phyloP scores from a whole-genome alignment of 169 alveolate genomes.

The Toxoplasma gondii region DNA sequence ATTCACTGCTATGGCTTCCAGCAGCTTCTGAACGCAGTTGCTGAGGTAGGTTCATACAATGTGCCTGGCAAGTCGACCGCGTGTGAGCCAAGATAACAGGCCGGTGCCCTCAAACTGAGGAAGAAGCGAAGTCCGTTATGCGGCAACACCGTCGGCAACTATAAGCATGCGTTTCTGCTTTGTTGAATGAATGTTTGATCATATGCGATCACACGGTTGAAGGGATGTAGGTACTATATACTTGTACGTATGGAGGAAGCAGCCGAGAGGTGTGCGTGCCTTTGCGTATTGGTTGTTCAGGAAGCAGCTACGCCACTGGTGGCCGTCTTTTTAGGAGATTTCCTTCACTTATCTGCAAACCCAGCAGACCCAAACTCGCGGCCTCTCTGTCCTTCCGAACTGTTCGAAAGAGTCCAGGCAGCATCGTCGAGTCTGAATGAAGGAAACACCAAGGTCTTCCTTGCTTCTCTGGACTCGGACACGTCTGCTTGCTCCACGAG shows the following conservation, averaged over 20 bases:
- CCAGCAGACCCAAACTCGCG: slow-evolving; percentile 35
- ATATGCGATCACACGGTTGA: too few relatives aligned
- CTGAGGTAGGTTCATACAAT: background rate
- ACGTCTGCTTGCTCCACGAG: background rate
- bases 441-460: background rate
- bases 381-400: slow-evolving; percentile 24
- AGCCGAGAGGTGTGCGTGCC: background rate
- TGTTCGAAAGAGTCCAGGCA: background rate
- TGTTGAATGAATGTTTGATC: too few relatives aligned
- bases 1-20: slow-evolving; percentile 60
- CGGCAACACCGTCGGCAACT: too few relatives aligned
- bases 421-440: background rate
- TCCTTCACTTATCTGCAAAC: slow-evolving; percentile 21
- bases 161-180: too few relatives aligned
- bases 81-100: too few relatives aligned
- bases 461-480: slow-evolving; percentile 13
- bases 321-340: slow-evolving; percentile 49
- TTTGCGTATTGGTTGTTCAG: background rate
- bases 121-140: too few relatives aligned
- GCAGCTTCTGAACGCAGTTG: slow-evolving; percentile 20
- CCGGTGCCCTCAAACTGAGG: too few relatives aligned
- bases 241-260: background rate
- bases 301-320: background rate
- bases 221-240: too few relatives aligned
- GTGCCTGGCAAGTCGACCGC: background rate